Evolutionary conservation across 2,329 filamentous ascomycete genomes (phyloP), one percentile per base, ranked within the genome.

Genomic region (Neurospora crassa): DNA sequence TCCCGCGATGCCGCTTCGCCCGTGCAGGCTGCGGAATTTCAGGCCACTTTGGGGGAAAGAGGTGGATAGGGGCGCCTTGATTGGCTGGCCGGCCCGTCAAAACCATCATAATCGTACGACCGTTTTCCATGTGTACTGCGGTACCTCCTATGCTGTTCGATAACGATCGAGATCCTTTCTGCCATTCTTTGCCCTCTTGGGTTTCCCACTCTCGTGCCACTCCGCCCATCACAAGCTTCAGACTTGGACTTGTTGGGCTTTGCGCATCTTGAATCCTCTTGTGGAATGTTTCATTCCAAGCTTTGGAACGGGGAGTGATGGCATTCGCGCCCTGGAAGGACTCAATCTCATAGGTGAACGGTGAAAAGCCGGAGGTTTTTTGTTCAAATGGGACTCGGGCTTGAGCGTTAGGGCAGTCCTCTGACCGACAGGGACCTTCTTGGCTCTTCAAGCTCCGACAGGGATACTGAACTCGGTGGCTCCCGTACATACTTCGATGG

Each of bases 101-200:
- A 47, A 71, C 74, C 73, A 71, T 73, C 69, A 73, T 40, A 74
- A 79, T 79, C 78, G 76, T 79, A 79, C 75, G 40, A 40, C 40
- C 40, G 76, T 79, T 79, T 78, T 79, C 76, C 74, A 72, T 75
- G 73, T 75, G 75, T 71, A 42, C 72, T 74, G 68, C 74, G 71
- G 74, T 69, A 29, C 29, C 29, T 29, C 1, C 24, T 24, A 69
- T 75, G 71, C 74, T 69, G 75, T 70, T 74, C 76, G 74, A 76
- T 74, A 72, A 73, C 70, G 74, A 78, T 78, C 77, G 76, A 77
- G 77, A 78, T 78, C 75, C 71, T 68, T 59, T 69, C 67, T 69
- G 42, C 70, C 67, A 70, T 69, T 68, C 68, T 67, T 63, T 63
- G 34, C 24, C 24, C 53, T 3, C 53, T 63, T 63, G 24, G 24